phyloP scores from a whole-genome alignment of 2,329 filamentous ascomycete species.

The Niveomyces coronatus region DNA sequence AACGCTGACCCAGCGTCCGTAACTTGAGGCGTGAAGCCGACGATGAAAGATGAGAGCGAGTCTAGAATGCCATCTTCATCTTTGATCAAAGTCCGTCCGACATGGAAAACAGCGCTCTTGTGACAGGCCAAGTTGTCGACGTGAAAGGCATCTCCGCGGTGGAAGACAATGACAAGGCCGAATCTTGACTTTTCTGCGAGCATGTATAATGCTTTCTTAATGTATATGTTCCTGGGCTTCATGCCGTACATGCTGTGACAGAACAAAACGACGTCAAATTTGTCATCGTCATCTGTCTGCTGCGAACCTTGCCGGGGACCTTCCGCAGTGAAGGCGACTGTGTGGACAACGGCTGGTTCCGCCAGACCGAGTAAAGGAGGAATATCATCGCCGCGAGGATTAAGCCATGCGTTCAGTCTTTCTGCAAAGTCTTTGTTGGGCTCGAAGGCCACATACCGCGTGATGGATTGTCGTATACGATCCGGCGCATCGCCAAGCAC shows the following conservation, averaged over 20 bases:
- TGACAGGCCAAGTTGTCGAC: conserved; percentile 39
- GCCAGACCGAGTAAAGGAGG: conserved; percentile 32
- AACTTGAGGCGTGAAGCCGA: conserved; percentile 31
- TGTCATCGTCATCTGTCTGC: conserved; percentile 10
- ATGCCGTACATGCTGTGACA: conserved; percentile 57
- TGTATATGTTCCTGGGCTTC: conserved; percentile 33
- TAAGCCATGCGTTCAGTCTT: conserved; percentile 32
- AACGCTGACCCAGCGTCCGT: conserved; percentile 20
- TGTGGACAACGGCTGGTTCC: conserved; percentile 27
- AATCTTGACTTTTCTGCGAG: conserved; percentile 30
- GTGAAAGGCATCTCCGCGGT: conserved; percentile 35
- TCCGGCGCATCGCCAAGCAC: conserved; percentile 39
- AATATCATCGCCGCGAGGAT: conserved; percentile 15
- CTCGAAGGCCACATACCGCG: conserved; percentile 44
- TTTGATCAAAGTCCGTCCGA: conserved; percentile 30
- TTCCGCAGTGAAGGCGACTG: conserved; percentile 27
- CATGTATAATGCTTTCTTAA: conserved; percentile 37
- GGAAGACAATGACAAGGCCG: conserved; percentile 42
- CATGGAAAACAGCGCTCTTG: conserved; percentile 34
- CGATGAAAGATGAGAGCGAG: conserved; percentile 40
- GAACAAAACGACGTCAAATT: conserved; percentile 47
- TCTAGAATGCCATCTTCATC: conserved; percentile 37
- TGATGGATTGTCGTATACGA: conserved; percentile 30
- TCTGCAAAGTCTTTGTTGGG: conserved; percentile 36
- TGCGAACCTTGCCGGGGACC: conserved; percentile 9